Percentiles rank a stretch among this genome's conserved stretches.
Conservation (phyloP, 495 filamentous ascomycete species). For the Podospora australis region DNA sequence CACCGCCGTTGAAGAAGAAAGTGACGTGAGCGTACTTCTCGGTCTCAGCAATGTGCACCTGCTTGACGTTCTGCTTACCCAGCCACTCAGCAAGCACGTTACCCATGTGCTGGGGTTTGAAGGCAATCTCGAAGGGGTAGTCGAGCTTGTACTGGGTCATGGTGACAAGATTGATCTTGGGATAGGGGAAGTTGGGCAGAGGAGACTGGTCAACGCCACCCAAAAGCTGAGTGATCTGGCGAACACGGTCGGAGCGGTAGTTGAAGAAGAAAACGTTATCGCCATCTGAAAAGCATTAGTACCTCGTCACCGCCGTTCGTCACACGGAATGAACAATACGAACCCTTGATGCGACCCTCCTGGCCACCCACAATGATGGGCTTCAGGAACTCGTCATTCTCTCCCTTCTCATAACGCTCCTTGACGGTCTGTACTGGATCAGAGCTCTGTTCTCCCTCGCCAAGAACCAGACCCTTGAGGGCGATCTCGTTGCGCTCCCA, state of each 20-base stretch:
- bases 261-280: conserved; percentile 99
- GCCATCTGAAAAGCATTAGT: conserved; percentile 51
- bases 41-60: conserved; percentile 95
- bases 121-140: conserved; percentile 89
- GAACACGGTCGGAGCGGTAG: conserved; percentile 97
- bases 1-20: conserved; percentile 99
- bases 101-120: conserved; percentile 89
- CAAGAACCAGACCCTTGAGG: conserved; percentile 74
- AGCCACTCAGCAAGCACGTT: conserved; percentile 97
- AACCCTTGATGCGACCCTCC: conserved; percentile 76
- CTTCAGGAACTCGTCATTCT: conserved; percentile 97
- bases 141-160: conserved; percentile 99
- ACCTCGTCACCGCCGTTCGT: neutral
- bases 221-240: conserved; percentile 91
- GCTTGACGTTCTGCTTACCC: conserved; percentile 74
- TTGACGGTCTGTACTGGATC: conserved; percentile 84
- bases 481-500: conserved; percentile 93
- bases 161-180: conserved; percentile 85
- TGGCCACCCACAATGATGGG: conserved; percentile 91
- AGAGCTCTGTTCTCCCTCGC: conserved; percentile 76
- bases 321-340: conserved; percentile 9
- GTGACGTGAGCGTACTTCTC: conserved; percentile 99
- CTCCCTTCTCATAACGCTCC: conserved; percentile 76
- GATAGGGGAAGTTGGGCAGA: conserved; percentile 86
- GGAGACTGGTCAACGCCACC: conserved; percentile 88